Percentiles rank a stretch among this genome's conserved stretches.
Evolutionary conservation across 2,329 filamentous ascomycete genomes (phyloP).

Genomic region (Aspergillus sp.): DNA sequence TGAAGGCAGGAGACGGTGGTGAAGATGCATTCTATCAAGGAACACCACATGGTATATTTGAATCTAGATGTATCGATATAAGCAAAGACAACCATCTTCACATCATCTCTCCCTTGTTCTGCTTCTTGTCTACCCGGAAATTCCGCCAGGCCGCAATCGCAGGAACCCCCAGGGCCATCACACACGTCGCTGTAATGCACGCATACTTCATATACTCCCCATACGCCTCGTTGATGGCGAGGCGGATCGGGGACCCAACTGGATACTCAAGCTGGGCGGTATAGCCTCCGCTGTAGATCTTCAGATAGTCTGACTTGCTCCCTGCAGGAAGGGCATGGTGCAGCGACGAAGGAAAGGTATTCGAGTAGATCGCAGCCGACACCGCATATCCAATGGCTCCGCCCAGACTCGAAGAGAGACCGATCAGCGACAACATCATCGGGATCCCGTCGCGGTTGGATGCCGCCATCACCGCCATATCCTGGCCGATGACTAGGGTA

Average conservation of each 20-base stretch:
- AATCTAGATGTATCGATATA: too few relatives aligned
- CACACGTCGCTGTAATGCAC: constrained; percentile 24
- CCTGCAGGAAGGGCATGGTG: constrained; percentile 14
- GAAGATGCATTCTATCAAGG: neutral
- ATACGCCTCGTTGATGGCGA: constrained; percentile 32
- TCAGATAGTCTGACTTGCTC: constrained; percentile 17
- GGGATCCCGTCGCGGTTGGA: constrained; percentile 55
- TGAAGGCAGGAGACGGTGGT: too few relatives aligned
- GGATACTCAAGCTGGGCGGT: constrained; percentile 27
- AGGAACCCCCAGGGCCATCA: constrained; percentile 25
- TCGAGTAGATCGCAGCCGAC: constrained; percentile 16
- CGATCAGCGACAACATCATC: constrained; percentile 37
- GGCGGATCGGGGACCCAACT: constrained; percentile 22
- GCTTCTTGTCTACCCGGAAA: constrained; percentile 27
- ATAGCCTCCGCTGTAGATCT: constrained; percentile 26
- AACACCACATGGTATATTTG: too few relatives aligned
- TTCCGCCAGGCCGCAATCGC: constrained; percentile 28
- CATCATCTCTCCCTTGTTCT: constrained; percentile 26
- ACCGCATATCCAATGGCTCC: constrained; percentile 34
- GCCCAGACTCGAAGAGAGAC: constrained; percentile 33
- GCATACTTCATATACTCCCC: constrained; percentile 29
- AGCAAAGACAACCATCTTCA: neutral
- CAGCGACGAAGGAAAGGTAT: constrained; percentile 17
- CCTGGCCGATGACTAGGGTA: constrained; percentile 53
- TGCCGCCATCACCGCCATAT: constrained; percentile 59